Evolutionary conservation across 2,329 filamentous ascomycete species (phyloP), one percentile per base, ranked within the genome.

Genomic region (Exophiala sp.): DNA sequence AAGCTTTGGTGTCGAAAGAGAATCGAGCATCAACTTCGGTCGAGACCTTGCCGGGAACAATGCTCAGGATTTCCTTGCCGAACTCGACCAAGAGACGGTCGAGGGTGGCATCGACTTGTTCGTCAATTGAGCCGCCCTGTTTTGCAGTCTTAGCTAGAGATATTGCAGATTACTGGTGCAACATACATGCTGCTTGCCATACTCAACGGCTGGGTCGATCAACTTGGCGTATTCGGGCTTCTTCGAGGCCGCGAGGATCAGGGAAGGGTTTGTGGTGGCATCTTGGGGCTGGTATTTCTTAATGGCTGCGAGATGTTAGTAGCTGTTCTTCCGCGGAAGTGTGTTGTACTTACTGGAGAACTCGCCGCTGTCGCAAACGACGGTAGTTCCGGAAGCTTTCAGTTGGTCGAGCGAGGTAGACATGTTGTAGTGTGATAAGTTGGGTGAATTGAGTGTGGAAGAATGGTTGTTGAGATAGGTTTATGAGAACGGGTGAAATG

Each of bases 261-360:
- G 83, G 62, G 94, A 97, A 57, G 94, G 94, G 86, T 99, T 99
- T 80, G 94, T 99, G 75, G 94, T 99, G 71, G 94, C 94, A 89
- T 99, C 94, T 83, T 99, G 91, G 63, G 94, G 94, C 86, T 96
- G 95, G 86, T 99, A 99, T 82, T 97, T 96, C 81, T 82, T 91
- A 75, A 99, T 99, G 75, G 91, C 91, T 85, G 78, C 73, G 65
- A 76, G 75, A 40, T 38, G 48, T 55, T 46, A 63, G 55, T 43
- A 49, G 39, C 41, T 45, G 18, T 40, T 47, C 55, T 48, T 56
- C n/a, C 7, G 46, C 38, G 16, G 5, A 9, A 29, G 18, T 8
- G 11, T 16, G 11, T 3, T 3, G 10, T 29, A 85, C 85, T 79
- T 75, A 89, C 86, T 86, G 69, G 82, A 84, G 76, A 89, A 89